Evolutionary conservation across 805 yeast genomes (phyloP).

Genomic region (Candida xiaguanensis): DNA sequence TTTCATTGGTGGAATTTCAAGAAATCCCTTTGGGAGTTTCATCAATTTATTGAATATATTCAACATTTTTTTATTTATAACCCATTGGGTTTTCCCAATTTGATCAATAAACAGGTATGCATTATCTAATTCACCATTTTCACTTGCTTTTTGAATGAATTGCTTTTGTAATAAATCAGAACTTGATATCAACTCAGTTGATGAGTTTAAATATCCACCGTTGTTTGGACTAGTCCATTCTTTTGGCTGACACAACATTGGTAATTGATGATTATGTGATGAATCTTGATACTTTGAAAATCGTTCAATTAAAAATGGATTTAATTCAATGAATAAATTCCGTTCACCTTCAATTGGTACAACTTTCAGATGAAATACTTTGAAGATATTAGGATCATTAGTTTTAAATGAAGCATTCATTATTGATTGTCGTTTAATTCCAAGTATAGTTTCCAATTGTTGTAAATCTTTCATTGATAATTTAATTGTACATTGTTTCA

Average conservation of each 20-base stretch:
- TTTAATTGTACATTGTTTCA: conserved; percentile 9
- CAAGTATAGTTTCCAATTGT: background rate
- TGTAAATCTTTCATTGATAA: no score
- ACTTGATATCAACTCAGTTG: conserved; percentile 22
- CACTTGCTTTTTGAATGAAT: conserved; percentile 23
- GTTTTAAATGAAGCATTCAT: background rate
- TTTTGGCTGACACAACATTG: conserved; percentile 38
- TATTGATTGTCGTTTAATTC: no score
- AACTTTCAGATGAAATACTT: background rate
- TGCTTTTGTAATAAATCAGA: conserved; percentile 12
- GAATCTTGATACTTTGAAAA: background rate
- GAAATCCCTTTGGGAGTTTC: conserved; percentile 17
- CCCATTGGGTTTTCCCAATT: conserved; percentile 33
- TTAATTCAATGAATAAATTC: conserved; percentile 14
- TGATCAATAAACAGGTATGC: conserved; percentile 25
- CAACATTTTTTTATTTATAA: conserved; percentile 26
- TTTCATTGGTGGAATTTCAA: conserved; percentile 22
- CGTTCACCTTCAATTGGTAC: background rate
- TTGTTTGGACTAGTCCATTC: conserved; percentile 28
- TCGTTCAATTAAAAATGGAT: conserved; percentile 18
- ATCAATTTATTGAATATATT: conserved; percentile 19
- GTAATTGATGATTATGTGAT: conserved; percentile 19
- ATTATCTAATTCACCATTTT: conserved; percentile 30
- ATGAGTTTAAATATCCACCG: conserved; percentile 33
- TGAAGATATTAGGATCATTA: background rate